Base-by-base conservation (phyloP, 306 rosid genomes). In the Lathyrus oleraceus region DNA sequence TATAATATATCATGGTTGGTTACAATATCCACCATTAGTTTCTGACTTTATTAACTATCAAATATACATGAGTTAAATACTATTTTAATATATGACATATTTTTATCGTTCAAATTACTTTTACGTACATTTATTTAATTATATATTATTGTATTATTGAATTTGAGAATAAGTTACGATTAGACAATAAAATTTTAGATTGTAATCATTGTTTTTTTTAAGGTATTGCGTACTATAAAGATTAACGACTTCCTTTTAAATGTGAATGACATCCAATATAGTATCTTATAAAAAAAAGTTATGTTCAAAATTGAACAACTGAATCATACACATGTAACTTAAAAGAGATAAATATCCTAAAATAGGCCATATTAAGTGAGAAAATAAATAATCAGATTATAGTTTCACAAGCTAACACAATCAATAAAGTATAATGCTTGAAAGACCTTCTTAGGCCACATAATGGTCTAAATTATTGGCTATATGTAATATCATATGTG, bases 261-360 rank as follows among this genome's bases (percentile, higher is more conserved):
- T 2, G 4, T 78, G 82, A 4, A 78, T 16, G 19, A 35, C 11
- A 48, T 74, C 68, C 65, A 72, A 57, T 32, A 23, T 8, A 8
- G 39, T 25, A 48, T 38, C 52, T 17, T 13, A 45, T 1, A 48
- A 16, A 1, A 27, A n/a, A n/a, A n/a, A n/a, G n/a, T n/a, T n/a
- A n/a, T 15, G 60, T 60, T 59, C 47, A 48, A 5, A 78, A 74
- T 72, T 72, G 82, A 48, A 20, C 9, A 6, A 70, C 70, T 2
- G 78, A 20, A 2, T 66, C 65, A n/a, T 19, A 43, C 0, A 66
- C 70, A 78, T 65, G 3, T 10, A 21, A 15, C 23, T 20, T 2
- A 58, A 28, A 32, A 59, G 1, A 1, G 10, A 27, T 57, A 30
- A 27, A 49, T 14, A 30, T 57, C 1, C 12, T 6, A n/a, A 27